Conservation (phyloP, 169 alveolate genomes). For the Prorocentrum cordatum region DNA sequence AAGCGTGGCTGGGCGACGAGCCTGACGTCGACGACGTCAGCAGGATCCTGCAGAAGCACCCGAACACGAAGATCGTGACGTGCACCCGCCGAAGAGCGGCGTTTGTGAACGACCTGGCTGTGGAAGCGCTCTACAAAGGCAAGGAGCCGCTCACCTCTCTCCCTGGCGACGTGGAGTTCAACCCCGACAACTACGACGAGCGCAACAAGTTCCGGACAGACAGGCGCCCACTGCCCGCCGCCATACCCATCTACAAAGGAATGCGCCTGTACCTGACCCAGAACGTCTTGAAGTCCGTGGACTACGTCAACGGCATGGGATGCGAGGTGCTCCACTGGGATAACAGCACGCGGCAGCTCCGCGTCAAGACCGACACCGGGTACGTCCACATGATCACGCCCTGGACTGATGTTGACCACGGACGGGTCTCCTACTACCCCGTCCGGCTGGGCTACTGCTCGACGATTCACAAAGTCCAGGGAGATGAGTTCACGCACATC, state of each 20-base stretch:
- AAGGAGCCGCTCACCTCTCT: neutral
- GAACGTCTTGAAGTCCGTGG: neutral
- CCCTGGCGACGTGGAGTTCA: neutral
- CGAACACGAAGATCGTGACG: neutral
- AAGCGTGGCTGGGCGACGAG: slow-evolving; percentile 8
- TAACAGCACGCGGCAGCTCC: neutral
- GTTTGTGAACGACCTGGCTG: neutral
- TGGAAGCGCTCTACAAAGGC: neutral
- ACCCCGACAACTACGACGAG: neutral
- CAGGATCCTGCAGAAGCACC: neutral
- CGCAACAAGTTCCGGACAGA: neutral
- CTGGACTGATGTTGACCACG: neutral
- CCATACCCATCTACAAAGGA: neutral
- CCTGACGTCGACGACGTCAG: neutral
- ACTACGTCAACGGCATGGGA: neutral
- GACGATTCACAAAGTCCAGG: neutral
- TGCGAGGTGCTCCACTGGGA: neutral
- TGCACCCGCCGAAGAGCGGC: neutral
- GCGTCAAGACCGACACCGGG: neutral
- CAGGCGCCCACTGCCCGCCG: neutral
- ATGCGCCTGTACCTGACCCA: neutral
- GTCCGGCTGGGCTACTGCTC: neutral
- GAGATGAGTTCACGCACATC: neutral
- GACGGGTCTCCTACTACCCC: neutral
- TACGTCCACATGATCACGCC: neutral